Evolutionary conservation across 2,329 filamentous ascomycete species (phyloP), one percentile per base, ranked within the genome.

Genomic region (Trichoderma sp.): DNA sequence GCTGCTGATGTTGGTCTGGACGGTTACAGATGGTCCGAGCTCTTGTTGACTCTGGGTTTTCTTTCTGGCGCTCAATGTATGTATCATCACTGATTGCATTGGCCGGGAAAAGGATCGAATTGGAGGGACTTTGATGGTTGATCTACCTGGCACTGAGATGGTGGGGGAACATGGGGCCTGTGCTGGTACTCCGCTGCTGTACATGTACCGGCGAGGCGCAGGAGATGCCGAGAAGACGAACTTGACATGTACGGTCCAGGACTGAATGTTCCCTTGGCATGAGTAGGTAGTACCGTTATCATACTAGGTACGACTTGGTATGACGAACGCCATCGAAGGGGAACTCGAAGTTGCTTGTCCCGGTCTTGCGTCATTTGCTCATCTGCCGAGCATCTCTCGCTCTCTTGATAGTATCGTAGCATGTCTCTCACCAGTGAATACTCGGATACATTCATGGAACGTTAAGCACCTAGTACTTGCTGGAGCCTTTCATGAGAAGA

Each of bases 141-240:
- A 24, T 24, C 21, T 24, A 24, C 21, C 21, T 24, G 21, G 3
- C 3, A 24, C 30, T 34, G 30, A 34, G 30, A 34, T 34, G 30
- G 41, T 63, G 41, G 60, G 24, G 26, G 56, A 59, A 58, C n/a
- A 47, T 59, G 56, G 9, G 48, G 39, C 60, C 41, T 26, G 39
- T 52, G 28, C 50, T 17, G 12, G 24, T 39, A 10, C 34, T 39
- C 10, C 12, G 34, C 34, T 39, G 34, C 12, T 39, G 34, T 10
- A 39, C 34, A 39, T 39, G 34, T 47, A 26, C 41, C n/a, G 60
- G 19, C 45, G 60, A 63, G 60, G 48, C 48, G 60, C 60, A 63
- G 60, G 60, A 54, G 10, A 41, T 51, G 45, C 57, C 26, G n/a
- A 34, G 12, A 39, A 39, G 1, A 5, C 3, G 34, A 14, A 14